A percentile compares a stretch with the other conserved stretches of the same genome.
These are phyloP conservation scores for Syzygium jambos DNA, from an alignment of 345 rosid genomes.

Conservation along the genomic window DNA sequence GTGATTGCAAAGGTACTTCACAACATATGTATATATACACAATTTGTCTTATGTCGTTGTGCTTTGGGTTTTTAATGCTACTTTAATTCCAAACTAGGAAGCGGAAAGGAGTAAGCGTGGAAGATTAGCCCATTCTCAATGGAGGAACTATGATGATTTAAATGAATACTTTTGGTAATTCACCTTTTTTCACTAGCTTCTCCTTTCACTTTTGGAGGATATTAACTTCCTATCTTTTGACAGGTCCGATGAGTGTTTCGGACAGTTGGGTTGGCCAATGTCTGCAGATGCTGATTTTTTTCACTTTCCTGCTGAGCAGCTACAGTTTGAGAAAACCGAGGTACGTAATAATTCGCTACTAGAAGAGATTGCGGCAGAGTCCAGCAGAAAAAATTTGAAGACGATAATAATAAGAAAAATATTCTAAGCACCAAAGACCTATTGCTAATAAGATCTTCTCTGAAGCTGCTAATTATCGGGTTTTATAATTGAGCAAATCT, in stretches of 20 bases:
- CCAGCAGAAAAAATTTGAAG: neutral
- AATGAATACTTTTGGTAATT: constrained; percentile 92
- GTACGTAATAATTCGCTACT: too few species aligned
- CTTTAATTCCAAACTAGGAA: constrained; percentile 45
- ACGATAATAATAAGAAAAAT: neutral
- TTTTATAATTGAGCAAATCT: constrained; percentile 98
- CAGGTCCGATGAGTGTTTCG: constrained; percentile 92
- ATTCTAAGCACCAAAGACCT: constrained; percentile 42
- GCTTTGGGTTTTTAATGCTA: neutral
- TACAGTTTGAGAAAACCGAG: constrained; percentile 45
- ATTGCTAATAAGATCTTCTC: constrained; percentile 79
- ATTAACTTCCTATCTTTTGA: neutral
- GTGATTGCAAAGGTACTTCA: constrained; percentile 66
- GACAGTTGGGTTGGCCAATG: constrained; percentile 94
- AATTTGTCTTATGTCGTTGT: neutral
- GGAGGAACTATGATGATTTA: constrained; percentile 98
- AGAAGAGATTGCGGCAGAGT: neutral
- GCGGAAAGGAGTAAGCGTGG: constrained; percentile 73
- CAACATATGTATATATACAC: neutral
- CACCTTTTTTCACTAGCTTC: neutral
- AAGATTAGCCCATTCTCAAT: constrained; percentile 87
- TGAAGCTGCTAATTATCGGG: constrained; percentile 78
- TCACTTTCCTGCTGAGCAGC: constrained; percentile 27
- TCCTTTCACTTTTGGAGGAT: neutral
- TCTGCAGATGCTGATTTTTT: constrained; percentile 95